Conservation (phyloP, 176 grass and related monocot species). For the Cenchrus americanus region DNA sequence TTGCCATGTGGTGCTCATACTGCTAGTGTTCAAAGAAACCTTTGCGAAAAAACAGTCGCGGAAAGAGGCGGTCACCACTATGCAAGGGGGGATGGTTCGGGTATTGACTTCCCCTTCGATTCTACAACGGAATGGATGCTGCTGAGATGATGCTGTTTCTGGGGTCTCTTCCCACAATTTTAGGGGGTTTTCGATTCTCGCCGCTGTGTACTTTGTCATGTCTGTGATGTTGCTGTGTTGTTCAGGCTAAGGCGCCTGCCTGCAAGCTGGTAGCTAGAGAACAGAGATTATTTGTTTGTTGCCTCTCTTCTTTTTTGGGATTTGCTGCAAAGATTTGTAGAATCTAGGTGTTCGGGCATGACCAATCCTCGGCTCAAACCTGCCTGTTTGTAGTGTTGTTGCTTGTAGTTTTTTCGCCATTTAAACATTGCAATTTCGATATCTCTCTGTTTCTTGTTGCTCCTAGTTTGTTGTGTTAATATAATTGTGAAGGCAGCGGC, state of each 20-base stretch:
- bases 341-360: constrained; percentile 15
- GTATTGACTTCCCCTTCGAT: constrained; percentile 80
- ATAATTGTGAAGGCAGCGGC: background rate
- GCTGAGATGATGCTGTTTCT: constrained; percentile 23
- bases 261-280: constrained; percentile 38
- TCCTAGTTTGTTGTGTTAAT: background rate
- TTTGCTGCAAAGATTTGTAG: constrained; percentile 37
- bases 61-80: constrained; percentile 53
- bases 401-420: background rate
- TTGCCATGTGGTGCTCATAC: constrained; percentile 86
- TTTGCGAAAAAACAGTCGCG: background rate
- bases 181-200: constrained; percentile 27
- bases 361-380: constrained; percentile 12
- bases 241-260: constrained; percentile 44
- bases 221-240: constrained; percentile 2
- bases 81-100: constrained; percentile 98
- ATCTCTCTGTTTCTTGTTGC: background rate
- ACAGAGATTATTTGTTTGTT: constrained; percentile 31
- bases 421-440: background rate
- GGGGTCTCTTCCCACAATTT: constrained; percentile 1
- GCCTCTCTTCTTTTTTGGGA: constrained; percentile 16
- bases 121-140: constrained; percentile 28
- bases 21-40: constrained; percentile 9
- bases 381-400: background rate
- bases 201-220: constrained; percentile 30